Conservation (phyloP, 768 basidiomycete genomes). For the Russula virescens region DNA sequence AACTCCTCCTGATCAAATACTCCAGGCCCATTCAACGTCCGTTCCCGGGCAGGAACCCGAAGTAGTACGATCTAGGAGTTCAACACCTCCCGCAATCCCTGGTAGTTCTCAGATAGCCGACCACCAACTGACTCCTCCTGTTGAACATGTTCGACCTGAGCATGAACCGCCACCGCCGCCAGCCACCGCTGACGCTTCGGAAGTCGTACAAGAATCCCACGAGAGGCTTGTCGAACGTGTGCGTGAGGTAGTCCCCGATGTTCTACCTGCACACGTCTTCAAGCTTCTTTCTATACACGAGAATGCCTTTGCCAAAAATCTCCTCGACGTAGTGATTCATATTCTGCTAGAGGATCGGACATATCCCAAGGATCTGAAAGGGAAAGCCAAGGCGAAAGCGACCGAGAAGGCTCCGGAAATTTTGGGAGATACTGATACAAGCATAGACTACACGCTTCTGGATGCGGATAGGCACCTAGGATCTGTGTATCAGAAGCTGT, state of each 20-base stretch:
- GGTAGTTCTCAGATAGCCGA: not conserved
- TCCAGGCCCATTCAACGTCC: not conserved
- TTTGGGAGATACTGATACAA: constrained; percentile 29
- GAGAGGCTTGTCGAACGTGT: constrained; percentile 43
- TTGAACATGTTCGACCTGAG: not conserved
- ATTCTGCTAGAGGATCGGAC: constrained; percentile 53
- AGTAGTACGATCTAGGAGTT: not conserved
- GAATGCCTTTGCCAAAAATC: constrained; percentile 33
- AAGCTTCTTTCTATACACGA: constrained; percentile 43
- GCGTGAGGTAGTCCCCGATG: constrained; percentile 67
- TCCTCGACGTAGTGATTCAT: constrained; percentile 53
- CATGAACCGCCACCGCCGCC: not conserved
- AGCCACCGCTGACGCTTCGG: not conserved
- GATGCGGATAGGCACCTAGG: constrained; percentile 43
- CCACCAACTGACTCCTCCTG: not conserved
- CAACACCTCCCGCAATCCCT: not conserved
- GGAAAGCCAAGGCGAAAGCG: constrained; percentile 39
- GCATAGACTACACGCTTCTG: constrained; percentile 49
- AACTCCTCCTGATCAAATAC: not conserved
- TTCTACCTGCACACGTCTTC: constrained; percentile 49
- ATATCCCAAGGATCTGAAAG: constrained; percentile 51
- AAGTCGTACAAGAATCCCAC: constrained; percentile 2
- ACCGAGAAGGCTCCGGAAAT: constrained; percentile 25
- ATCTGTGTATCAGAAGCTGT: constrained; percentile 42
- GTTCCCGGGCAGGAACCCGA: not conserved